Percentiles rank a stretch among this genome's conserved stretches.
Evolutionary conservation across 2,329 filamentous ascomycete genomes (phyloP).

Genomic region (Colletotrichum sp.): DNA sequence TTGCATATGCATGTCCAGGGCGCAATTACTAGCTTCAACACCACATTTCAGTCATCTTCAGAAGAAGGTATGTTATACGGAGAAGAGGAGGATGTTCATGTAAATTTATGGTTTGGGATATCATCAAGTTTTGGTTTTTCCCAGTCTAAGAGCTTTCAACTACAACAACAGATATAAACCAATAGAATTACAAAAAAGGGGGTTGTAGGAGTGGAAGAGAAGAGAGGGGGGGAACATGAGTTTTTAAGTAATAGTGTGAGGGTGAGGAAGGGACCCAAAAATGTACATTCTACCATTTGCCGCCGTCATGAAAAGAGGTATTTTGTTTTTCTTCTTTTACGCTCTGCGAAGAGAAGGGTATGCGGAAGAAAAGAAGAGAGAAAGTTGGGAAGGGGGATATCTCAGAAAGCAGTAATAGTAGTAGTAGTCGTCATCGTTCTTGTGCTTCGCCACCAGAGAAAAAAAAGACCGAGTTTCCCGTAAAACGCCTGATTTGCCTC

Average conservation of each 20-base stretch:
- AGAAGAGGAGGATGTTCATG: neutral
- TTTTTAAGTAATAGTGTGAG: neutral
- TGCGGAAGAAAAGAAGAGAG: neutral
- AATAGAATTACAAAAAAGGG: slow-evolving; percentile 9
- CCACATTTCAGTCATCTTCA: neutral
- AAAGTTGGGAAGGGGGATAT: slow-evolving; percentile 5
- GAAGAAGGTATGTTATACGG: neutral
- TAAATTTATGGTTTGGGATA: neutral
- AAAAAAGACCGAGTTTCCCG: slow-evolving; percentile 42
- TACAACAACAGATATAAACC: neutral
- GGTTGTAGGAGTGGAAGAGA: neutral
- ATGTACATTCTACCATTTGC: slow-evolving; percentile 20
- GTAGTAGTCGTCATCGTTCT: slow-evolving; percentile 21
- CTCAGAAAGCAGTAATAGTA: neutral
- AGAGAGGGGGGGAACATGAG: neutral
- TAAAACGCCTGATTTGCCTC: neutral
- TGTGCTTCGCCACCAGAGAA: slow-evolving; percentile 27
- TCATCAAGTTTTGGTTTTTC: neutral
- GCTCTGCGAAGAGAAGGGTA: neutral
- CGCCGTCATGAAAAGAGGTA: neutral
- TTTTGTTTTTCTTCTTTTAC: neutral
- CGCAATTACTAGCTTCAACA: neutral
- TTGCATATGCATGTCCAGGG: neutral
- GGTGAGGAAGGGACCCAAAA: neutral
- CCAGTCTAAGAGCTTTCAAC: neutral